Percentiles rank a stretch among this genome's conserved stretches.
Evolutionary conservation across 106 monocot genomes (phyloP).

Genomic region (Phalaenopsis aphrodite): DNA sequence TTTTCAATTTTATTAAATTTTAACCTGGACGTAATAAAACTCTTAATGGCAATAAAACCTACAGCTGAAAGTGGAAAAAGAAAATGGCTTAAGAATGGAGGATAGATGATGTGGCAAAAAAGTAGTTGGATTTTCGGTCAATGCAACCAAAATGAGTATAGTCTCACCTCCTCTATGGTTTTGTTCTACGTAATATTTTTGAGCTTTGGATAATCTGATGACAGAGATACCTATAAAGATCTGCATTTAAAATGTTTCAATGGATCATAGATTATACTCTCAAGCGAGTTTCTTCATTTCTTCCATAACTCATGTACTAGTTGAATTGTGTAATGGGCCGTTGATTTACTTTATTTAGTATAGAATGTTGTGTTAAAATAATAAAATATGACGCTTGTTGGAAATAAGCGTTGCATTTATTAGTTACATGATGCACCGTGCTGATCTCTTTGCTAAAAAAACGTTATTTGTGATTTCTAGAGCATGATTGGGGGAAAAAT

Average conservation of each 20-base stretch:
- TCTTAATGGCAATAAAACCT: too few relatives aligned
- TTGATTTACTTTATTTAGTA: not conserved
- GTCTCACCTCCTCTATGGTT: not conserved
- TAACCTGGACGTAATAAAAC: too few relatives aligned
- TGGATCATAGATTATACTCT: not conserved
- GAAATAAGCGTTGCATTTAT: not conserved
- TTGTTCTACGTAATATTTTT: not conserved
- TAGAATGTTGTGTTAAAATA: not conserved
- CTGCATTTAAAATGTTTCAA: not conserved
- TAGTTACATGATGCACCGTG: not conserved
- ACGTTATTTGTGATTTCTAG: constrained; percentile 24
- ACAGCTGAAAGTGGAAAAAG: not conserved
- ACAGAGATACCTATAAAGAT: not conserved
- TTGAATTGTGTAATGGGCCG: not conserved
- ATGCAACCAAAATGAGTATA: not conserved
- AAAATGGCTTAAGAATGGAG: not conserved
- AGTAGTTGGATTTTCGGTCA: not conserved
- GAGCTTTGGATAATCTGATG: not conserved
- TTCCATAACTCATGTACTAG: not conserved
- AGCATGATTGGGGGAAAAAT: constrained; percentile 92
- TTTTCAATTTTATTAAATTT: too few relatives aligned
- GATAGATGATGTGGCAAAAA: not conserved
- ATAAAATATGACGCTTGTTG: not conserved
- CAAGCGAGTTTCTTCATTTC: not conserved
- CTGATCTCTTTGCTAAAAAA: not conserved